phyloP scores from a whole-genome alignment of 2,329 filamentous ascomycete species.

The Colletotrichum cereale region DNA sequence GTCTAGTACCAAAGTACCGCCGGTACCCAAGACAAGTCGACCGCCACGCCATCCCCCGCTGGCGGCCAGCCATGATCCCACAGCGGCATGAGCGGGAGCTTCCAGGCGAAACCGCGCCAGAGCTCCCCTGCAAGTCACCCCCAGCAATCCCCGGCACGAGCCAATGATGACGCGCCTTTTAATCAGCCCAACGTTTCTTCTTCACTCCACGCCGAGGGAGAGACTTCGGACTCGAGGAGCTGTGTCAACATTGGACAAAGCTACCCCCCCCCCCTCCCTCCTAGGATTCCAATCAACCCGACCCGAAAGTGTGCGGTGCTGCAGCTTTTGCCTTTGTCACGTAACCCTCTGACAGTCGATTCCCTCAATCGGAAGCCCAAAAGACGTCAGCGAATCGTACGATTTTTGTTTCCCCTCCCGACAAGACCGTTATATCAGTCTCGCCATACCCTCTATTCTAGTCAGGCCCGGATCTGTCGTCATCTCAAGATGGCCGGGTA shows the following conservation, averaged over 20 bases:
- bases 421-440: slow-evolving; percentile 9
- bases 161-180: slow-evolving; percentile 35
- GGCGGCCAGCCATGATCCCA: slow-evolving; percentile 35
- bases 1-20: not conserved
- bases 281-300: not conserved
- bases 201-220: not conserved
- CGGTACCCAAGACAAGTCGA: too few species aligned
- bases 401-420: slow-evolving; percentile 17
- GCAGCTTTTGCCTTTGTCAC: slow-evolving; percentile 25
- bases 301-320: not conserved
- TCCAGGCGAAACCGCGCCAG: slow-evolving; percentile 33
- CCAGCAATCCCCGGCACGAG: slow-evolving; percentile 14
- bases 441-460: not conserved
- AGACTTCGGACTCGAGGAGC: not conserved
- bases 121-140: slow-evolving; percentile 36
- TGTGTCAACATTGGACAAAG: slow-evolving; percentile 10
- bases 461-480: slow-evolving; percentile 14
- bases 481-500: slow-evolving; percentile 37
- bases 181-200: slow-evolving; percentile 30
- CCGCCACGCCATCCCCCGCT: not conserved
- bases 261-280: not conserved
- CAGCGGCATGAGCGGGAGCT: slow-evolving; percentile 38
- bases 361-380: slow-evolving; percentile 9
- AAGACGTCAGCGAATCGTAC: slow-evolving; percentile 32
- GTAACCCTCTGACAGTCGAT: slow-evolving; percentile 4